Conservation (phyloP, 306 rosid species). For the Rubus idaeus region DNA sequence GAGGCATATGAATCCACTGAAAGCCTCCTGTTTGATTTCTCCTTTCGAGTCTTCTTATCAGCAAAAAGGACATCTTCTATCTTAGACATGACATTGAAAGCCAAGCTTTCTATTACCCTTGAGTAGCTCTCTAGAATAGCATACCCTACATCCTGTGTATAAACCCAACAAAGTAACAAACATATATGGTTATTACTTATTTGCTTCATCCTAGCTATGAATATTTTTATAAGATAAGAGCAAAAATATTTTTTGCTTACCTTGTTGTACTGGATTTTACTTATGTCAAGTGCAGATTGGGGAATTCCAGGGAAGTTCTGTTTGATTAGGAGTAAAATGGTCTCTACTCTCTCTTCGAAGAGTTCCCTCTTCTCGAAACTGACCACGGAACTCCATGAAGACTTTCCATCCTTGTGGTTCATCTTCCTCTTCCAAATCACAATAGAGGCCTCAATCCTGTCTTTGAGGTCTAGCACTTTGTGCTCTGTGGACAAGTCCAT, state of each 20-base stretch:
- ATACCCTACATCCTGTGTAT: conserved; percentile 81
- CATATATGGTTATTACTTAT: not conserved
- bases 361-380: conserved; percentile 89
- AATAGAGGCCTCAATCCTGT: conserved; percentile 84
- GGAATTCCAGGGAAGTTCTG: conserved; percentile 88
- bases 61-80: conserved; percentile 79
- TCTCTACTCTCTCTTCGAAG: conserved; percentile 90
- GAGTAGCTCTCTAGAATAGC: conserved; percentile 95
- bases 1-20: conserved; percentile 32
- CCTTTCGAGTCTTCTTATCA: conserved; percentile 44
- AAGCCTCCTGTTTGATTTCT: conserved; percentile 26
- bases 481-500: conserved; percentile 79
- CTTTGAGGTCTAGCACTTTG: conserved; percentile 79
- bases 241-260: conserved; percentile 24
- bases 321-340: conserved; percentile 67
- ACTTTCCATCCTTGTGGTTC: conserved; percentile 69
- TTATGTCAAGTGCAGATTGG: conserved; percentile 86
- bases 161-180: conserved; percentile 12
- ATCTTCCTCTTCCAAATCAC: conserved; percentile 95
- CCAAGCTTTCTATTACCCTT: conserved; percentile 91
- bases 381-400: conserved; percentile 81
- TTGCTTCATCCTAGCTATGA: not conserved
- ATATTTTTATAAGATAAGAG: not conserved
- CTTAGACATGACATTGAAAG: conserved; percentile 71
- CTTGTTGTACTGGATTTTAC: conserved; percentile 82